Conservation (phyloP, 257 asterid genomes). For the Solanum okadae region DNA sequence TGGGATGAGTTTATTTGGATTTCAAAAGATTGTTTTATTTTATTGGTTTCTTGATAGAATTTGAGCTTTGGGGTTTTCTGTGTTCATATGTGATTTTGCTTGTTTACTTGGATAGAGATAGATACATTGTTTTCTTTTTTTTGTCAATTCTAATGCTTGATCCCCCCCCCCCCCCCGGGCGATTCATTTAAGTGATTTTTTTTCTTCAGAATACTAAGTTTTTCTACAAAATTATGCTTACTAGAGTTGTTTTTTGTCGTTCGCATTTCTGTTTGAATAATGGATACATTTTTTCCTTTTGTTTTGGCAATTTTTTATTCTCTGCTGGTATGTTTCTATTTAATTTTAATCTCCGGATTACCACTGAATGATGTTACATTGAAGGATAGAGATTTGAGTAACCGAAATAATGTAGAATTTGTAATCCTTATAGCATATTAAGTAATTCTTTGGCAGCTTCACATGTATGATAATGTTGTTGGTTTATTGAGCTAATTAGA, state of each 20-base stretch:
- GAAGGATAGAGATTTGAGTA: neutral
- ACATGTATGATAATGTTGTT: neutral
- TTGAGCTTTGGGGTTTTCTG: neutral
- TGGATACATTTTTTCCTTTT: neutral
- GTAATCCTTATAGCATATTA: neutral
- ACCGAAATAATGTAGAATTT: neutral
- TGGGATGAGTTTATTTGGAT: neutral
- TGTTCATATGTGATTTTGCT: neutral
- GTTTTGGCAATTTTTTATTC: neutral
- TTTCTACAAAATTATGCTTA: neutral
- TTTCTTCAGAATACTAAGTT: neutral
- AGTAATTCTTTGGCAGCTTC: neutral
- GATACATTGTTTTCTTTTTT: neutral
- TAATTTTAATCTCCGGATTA: neutral
- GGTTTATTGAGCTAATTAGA: neutral
- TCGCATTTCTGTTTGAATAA: neutral
- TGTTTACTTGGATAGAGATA: neutral
- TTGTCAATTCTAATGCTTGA: neutral
- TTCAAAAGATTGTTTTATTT: neutral
- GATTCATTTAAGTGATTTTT: neutral
- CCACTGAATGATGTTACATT: neutral
- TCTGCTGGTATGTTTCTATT: neutral
- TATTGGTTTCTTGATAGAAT: neutral
- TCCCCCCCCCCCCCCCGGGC: too few relatives aligned
- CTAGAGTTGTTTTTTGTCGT: neutral